These are phyloP conservation scores for Meripilus lineatus DNA, from an alignment of 1,284 basidiomycete genomes.

Conservation along the genomic window DNA sequence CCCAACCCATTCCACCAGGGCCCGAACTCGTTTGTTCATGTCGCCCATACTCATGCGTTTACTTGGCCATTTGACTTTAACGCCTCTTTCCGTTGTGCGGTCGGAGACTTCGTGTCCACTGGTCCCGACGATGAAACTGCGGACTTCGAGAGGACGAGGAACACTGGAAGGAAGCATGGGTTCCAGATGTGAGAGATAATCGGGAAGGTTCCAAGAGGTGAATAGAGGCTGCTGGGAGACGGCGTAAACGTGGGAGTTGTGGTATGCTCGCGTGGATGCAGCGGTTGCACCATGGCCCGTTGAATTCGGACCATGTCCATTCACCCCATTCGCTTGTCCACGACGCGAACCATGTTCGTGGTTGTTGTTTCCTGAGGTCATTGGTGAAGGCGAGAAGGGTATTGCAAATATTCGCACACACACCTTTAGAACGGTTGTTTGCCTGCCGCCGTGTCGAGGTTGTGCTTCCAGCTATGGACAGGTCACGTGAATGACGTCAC, in stretches of 20 bases:
- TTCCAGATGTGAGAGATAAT: slow-evolving; percentile 88
- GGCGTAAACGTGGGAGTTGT: slow-evolving; percentile 70
- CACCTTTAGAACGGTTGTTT: slow-evolving; percentile 43
- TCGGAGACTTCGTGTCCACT: slow-evolving; percentile 39
- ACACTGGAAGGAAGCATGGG: slow-evolving; percentile 76
- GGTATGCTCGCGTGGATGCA: slow-evolving; percentile 47
- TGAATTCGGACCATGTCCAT: too few relatives aligned
- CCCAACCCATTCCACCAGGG: slow-evolving; percentile 90
- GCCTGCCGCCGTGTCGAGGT: slow-evolving; percentile 33
- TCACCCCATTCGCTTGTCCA: slow-evolving; percentile 32
- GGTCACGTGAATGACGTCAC: slow-evolving; percentile 37
- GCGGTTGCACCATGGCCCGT: slow-evolving; percentile 10
- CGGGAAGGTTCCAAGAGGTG: slow-evolving; percentile 87
- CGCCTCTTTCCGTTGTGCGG: slow-evolving; percentile 75
- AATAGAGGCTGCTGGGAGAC: slow-evolving; percentile 72
- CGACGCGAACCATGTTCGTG: slow-evolving; percentile 45
- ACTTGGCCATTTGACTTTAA: slow-evolving; percentile 90
- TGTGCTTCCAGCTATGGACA: slow-evolving; percentile 25
- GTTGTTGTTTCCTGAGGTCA: slow-evolving; percentile 17
- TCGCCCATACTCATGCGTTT: slow-evolving; percentile 94
- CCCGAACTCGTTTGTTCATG: slow-evolving; percentile 94
- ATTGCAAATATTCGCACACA: slow-evolving; percentile 28
- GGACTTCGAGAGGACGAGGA: slow-evolving; percentile 76
- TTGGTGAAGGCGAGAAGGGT: slow-evolving; percentile 32
- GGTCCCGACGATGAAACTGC: slow-evolving; percentile 34